Evolutionary conservation across 75 land plant genomes (phyloP), one percentile per base, ranked within the genome.

Genomic region (Picea sitchensis): DNA sequence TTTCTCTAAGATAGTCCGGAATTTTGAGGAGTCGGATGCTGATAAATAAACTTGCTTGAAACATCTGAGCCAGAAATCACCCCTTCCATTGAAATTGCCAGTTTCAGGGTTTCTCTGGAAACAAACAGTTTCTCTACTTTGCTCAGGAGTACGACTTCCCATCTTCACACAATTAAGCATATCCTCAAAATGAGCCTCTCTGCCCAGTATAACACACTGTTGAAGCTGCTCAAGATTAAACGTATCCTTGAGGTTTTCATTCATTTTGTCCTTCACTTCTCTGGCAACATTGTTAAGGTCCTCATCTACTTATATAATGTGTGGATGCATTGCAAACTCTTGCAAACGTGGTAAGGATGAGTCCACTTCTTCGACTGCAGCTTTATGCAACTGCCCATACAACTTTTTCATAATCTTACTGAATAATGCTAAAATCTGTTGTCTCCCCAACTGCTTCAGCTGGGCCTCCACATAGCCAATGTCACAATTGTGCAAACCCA

Each of bases 231-330:
- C 95, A 8, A 91, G 94, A 78, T 92, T 75, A 75, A 92, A 60
- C 77, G 91, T 36, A 26, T 79, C 85, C 26, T 90, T 85, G 60
- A 80, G 68, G 71, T 89, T 85, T 14, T 84, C 76, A 72, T 79
- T 91, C 88, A 92, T 89, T 32, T 86, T 86, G 9, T 84, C 98
- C 90, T 86, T 79, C 3, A 92, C 93, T 92, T 92, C 80, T 68
- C 78, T 85, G 5, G 93, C 99, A 38, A 83, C 99, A 26, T 86
- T 86, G n/a, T 89, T 77, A 17, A 96, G 90, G 82, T 96, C 98
- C 38, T 96, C 98, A 47, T 96, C 98, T 58, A 96, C 80, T 41
- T 90, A 86, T 26, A 87, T 73, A 30, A 56, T 34, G 67, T 96
- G 92, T 34, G 91, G 92, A 67, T 84, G 61, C 93, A 96, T 80